phyloP scores from a whole-genome alignment of 2,329 filamentous ascomycete genomes.

The Lasiodiplodia citricola region DNA sequence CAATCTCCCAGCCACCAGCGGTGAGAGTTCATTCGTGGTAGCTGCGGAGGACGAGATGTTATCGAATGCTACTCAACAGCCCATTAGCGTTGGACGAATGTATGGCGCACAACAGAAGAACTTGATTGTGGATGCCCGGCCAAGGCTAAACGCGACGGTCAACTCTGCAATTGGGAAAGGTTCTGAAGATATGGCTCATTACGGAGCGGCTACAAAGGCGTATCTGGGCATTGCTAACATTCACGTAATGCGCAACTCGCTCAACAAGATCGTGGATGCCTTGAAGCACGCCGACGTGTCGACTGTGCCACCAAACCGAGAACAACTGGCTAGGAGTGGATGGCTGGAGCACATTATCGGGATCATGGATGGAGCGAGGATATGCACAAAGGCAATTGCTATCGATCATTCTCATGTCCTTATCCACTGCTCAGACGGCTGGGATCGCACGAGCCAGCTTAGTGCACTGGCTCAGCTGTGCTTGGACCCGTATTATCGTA shows the following conservation, averaged over 20 bases:
- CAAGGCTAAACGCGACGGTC: conserved; percentile 89
- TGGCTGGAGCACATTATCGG: conserved; percentile 91
- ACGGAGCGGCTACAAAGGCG: conserved; percentile 86
- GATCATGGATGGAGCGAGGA: conserved; percentile 80
- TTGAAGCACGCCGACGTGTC: conserved; percentile 92
- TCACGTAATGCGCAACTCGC: conserved; percentile 92
- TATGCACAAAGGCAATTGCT: conserved; percentile 87
- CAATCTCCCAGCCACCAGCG: conserved; percentile 39
- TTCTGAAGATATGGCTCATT: conserved; percentile 97
- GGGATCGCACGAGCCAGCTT: conserved; percentile 95
- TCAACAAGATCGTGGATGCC: conserved; percentile 85
- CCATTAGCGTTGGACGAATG: conserved; percentile 47
- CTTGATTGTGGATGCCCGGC: conserved; percentile 92
- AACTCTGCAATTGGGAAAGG: conserved; percentile 94
- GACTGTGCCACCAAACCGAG: conserved; percentile 78
- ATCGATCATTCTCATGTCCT: conserved; percentile 93
- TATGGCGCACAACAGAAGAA: conserved; percentile 95
- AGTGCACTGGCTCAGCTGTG: conserved; percentile 91
- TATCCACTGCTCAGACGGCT: conserved; percentile 97
- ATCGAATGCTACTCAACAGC: conserved; percentile 70
- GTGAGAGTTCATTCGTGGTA: conserved; percentile 42
- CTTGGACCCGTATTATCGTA: conserved; percentile 93
- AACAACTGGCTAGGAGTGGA: conserved; percentile 79
- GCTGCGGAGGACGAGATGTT: conserved; percentile 57
- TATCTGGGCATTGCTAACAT: conserved; percentile 98